phyloP scores from a whole-genome alignment of 495 filamentous ascomycete species.

The Talaromyces adpressus region DNA sequence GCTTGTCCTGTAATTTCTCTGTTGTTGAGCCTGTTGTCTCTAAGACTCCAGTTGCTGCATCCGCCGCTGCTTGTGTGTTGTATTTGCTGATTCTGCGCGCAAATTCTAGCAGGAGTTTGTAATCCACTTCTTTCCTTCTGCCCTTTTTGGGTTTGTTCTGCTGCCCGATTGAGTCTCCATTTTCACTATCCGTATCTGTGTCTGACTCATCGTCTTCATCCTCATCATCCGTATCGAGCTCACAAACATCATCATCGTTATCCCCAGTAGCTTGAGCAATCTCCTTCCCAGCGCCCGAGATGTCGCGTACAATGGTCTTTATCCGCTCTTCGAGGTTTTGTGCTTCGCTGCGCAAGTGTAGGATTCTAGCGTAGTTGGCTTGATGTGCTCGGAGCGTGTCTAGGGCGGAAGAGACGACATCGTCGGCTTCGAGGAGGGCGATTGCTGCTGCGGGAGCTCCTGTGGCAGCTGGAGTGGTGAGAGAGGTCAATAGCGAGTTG shows the following conservation, averaged over 20 bases:
- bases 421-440: slow-evolving; percentile 36
- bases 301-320: slow-evolving; percentile 32
- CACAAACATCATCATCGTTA: slow-evolving; percentile 17
- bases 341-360: slow-evolving; percentile 31
- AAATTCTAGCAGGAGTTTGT: slow-evolving; percentile 36
- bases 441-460: slow-evolving; percentile 33
- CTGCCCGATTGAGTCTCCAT: not conserved
- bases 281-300: slow-evolving; percentile 33
- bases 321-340: slow-evolving; percentile 32
- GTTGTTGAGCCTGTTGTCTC: not conserved
- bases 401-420: slow-evolving; percentile 30
- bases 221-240: slow-evolving; percentile 14
- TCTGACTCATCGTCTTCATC: slow-evolving; percentile 14
- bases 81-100: slow-evolving; percentile 43
- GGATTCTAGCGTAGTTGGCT: slow-evolving; percentile 33
- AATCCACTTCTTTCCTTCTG: slow-evolving; percentile 33
- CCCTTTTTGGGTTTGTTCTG: not conserved
- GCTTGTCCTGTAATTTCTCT: slow-evolving; percentile 11
- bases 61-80: slow-evolving; percentile 38
- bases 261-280: slow-evolving; percentile 22
- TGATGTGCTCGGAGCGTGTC: slow-evolving; percentile 37
- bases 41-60: slow-evolving; percentile 26
- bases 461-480: slow-evolving; percentile 36
- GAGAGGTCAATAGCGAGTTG: slow-evolving; percentile 32
- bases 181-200: slow-evolving; percentile 1